phyloP scores from a whole-genome alignment of 257 asterid species.

The Capsicum chinense region DNA sequence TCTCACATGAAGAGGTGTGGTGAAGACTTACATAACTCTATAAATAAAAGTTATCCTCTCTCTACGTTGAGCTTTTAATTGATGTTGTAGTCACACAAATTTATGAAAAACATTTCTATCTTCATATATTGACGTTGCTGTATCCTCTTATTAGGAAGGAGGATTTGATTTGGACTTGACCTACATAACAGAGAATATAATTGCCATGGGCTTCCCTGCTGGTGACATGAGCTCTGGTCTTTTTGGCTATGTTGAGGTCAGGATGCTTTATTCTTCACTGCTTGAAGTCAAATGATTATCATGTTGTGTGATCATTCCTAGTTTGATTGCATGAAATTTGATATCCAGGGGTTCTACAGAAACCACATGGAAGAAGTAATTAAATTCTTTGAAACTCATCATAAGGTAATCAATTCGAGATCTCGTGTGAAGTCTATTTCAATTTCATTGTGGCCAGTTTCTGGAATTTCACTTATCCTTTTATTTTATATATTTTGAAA shows the following conservation, averaged over 20 bases:
- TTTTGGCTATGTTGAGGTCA: slow-evolving; percentile 96
- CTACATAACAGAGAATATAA: slow-evolving; percentile 98
- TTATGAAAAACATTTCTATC: background rate
- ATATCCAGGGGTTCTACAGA: slow-evolving; percentile 84
- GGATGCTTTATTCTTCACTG: slow-evolving; percentile 24
- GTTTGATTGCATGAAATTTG: slow-evolving; percentile 38
- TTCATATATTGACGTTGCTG: slow-evolving; percentile 30
- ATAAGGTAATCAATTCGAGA: slow-evolving; percentile 64
- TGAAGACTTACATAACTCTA: slow-evolving; percentile 7
- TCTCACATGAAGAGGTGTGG: background rate
- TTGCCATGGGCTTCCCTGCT: slow-evolving; percentile 99
- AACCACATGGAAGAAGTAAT: slow-evolving; percentile 99
- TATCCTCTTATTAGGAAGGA: slow-evolving; percentile 74
- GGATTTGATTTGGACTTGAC: slow-evolving; percentile 99
- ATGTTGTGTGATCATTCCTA: slow-evolving; percentile 29
- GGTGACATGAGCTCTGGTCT: slow-evolving; percentile 99
- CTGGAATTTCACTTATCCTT: slow-evolving; percentile 1
- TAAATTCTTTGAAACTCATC: slow-evolving; percentile 89
- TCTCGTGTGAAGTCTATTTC: slow-evolving; percentile 1
- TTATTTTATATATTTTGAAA: slow-evolving; percentile 21
- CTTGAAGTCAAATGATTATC: slow-evolving; percentile 17
- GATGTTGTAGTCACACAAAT: background rate
- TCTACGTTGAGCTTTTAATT: background rate
- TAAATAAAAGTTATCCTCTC: background rate
- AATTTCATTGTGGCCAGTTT: slow-evolving; percentile 18